Conservation (phyloP, 495 filamentous ascomycete genomes). For the Aspergillus nanangensis region DNA sequence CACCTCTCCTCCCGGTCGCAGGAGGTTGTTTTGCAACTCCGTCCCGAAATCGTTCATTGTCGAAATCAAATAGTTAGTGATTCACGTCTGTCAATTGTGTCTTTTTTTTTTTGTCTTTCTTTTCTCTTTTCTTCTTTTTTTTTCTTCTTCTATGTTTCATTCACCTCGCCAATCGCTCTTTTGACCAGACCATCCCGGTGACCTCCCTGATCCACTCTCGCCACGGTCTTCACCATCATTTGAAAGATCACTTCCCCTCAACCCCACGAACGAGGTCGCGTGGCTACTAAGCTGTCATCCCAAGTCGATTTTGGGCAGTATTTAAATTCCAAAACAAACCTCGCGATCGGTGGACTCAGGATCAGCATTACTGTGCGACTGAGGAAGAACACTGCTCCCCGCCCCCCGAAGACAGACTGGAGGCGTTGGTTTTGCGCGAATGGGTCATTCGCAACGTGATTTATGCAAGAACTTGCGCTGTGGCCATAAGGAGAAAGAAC, state of each 20-base stretch:
- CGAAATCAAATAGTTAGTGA: conserved; percentile 1
- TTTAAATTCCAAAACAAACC: too few species aligned
- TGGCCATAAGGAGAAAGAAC: conserved; percentile 10
- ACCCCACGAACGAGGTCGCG: too few species aligned
- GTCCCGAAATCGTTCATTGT: conserved; percentile 1
- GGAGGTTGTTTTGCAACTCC: conserved; percentile 1
- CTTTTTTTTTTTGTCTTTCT: background rate
- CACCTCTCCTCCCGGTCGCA: conserved; percentile 13
- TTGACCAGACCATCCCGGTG: too few species aligned
- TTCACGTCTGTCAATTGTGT: background rate
- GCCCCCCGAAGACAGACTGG: too few species aligned
- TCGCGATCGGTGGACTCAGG: too few species aligned
- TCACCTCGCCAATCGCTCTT: background rate
- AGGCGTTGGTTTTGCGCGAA: too few species aligned
- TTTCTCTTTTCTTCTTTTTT: background rate
- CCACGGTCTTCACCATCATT: too few species aligned
- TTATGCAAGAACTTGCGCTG: conserved; percentile 10
- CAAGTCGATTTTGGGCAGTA: too few species aligned
- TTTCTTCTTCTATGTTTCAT: background rate
- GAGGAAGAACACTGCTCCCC: too few species aligned
- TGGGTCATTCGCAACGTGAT: conserved; percentile 10
- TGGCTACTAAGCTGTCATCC: too few species aligned
- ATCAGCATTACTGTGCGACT: too few species aligned
- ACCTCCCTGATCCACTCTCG: too few species aligned
- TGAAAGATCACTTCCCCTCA: background rate